phyloP scores from a whole-genome alignment of 257 asterid species.

The Datura wrightii region DNA sequence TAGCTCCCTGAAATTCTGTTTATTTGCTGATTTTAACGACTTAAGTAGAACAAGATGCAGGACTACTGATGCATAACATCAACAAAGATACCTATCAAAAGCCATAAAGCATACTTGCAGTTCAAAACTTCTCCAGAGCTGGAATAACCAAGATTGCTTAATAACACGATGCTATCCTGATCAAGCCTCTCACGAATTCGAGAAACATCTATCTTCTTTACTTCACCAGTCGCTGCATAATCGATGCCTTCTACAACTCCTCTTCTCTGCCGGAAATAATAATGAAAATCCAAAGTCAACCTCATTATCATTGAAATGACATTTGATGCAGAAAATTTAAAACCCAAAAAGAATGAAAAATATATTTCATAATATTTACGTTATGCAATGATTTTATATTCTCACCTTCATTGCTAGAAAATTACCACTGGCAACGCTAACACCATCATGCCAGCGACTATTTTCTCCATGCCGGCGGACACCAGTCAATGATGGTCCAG shows the following conservation, averaged over 20 bases:
- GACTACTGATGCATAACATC: conserved; percentile 36
- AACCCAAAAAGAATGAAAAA: conserved; percentile 38
- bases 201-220: conserved; percentile 73
- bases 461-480: conserved; percentile 79
- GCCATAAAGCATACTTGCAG: conserved; percentile 87
- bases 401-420: conserved; percentile 79
- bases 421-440: conserved; percentile 75
- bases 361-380: conserved; percentile 17
- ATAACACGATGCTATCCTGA: conserved; percentile 70
- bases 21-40: not conserved
- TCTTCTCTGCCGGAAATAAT: conserved; percentile 63
- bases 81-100: conserved; percentile 67
- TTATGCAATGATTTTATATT: conserved; percentile 19
- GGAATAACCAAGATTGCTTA: conserved; percentile 91
- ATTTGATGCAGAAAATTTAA: not conserved
- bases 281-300: conserved; percentile 25
- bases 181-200: conserved; percentile 75
- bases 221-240: conserved; percentile 74
- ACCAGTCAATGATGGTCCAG: conserved; percentile 87
- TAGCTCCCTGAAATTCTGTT: conserved; percentile 12
- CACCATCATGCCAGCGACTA: conserved; percentile 66
- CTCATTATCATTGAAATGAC: conserved; percentile 1
- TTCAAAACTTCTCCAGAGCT: conserved; percentile 93
- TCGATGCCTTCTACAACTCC: conserved; percentile 69
- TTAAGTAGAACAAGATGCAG: not conserved